Evolutionary conservation across 345 rosid species (phyloP).

Genomic region (Populus ilicifolia): DNA sequence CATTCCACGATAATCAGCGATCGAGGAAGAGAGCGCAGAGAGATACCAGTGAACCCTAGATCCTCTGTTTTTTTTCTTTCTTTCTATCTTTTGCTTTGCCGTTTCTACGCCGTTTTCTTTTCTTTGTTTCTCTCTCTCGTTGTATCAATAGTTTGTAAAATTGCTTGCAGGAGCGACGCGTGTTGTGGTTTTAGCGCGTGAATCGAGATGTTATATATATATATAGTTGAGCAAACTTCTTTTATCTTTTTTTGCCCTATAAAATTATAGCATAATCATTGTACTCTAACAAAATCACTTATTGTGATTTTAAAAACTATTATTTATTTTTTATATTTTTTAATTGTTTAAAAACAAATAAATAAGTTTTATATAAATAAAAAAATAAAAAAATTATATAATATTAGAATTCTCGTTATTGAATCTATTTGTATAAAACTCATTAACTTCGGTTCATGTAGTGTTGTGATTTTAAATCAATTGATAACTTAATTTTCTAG

Average conservation of each 20-base stretch:
- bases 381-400: too few species aligned
- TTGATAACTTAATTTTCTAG: too few species aligned
- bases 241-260: not conserved
- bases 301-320: not conserved
- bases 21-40: slow-evolving; percentile 18
- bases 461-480: too few species aligned
- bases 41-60: slow-evolving; percentile 64
- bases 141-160: not conserved
- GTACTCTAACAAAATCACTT: not conserved
- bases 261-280: not conserved
- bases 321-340: not conserved
- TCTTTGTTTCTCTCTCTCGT: not conserved
- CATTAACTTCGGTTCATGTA: too few species aligned
- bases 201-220: not conserved
- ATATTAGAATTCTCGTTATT: too few species aligned
- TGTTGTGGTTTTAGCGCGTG: not conserved
- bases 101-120: slow-evolving; percentile 17
- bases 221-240: too few species aligned
- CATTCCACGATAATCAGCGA: slow-evolving; percentile 10
- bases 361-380: too few species aligned
- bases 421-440: too few species aligned
- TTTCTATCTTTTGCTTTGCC: slow-evolving; percentile 12
- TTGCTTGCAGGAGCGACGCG: not conserved
- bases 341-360: not conserved
- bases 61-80: slow-evolving; percentile 30